These are phyloP conservation scores for Schizophyllum amplum DNA, from an alignment of 1,284 basidiomycete genomes.

Conservation along the genomic window DNA sequence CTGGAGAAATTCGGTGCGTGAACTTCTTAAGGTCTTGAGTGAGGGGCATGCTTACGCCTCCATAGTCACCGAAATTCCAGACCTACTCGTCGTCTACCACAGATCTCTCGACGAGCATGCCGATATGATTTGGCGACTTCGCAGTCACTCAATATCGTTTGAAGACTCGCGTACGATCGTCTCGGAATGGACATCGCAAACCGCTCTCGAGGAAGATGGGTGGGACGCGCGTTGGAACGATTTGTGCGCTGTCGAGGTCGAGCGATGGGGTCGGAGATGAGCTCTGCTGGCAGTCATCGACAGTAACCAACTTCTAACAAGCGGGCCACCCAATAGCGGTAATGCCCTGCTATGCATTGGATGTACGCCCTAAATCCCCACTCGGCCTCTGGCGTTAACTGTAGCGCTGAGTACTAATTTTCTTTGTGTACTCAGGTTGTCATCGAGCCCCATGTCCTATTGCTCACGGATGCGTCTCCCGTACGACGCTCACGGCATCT, in stretches of 20 bases:
- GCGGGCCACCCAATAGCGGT: too few relatives aligned
- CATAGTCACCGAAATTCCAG: constrained; percentile 48
- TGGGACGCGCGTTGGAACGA: constrained; percentile 73
- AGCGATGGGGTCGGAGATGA: constrained; percentile 41
- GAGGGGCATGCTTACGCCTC: not conserved
- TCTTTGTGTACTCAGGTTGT: too few relatives aligned
- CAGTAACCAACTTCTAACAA: too few relatives aligned
- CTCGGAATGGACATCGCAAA: constrained; percentile 57
- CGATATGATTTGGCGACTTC: constrained; percentile 48
- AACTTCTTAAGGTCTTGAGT: not conserved
- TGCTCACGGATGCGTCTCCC: too few relatives aligned
- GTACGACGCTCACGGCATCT: too few relatives aligned
- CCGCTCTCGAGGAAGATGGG: constrained; percentile 51
- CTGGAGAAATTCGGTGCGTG: constrained; percentile 64
- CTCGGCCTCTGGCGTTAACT: too few relatives aligned
- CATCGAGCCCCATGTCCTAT: too few relatives aligned
- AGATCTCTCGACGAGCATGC: constrained; percentile 53
- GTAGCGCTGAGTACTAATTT: too few relatives aligned
- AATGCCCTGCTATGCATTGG: too few relatives aligned
- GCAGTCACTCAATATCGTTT: constrained; percentile 58
- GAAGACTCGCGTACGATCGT: constrained; percentile 56
- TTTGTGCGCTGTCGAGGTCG: constrained; percentile 62
- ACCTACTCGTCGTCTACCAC: constrained; percentile 56
- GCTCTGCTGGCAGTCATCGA: too few relatives aligned
- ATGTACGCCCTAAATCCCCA: too few relatives aligned